Evolutionary conservation across 805 yeast species (phyloP), one percentile per base, ranked within the genome.

Genomic region (Candida quercuum): DNA sequence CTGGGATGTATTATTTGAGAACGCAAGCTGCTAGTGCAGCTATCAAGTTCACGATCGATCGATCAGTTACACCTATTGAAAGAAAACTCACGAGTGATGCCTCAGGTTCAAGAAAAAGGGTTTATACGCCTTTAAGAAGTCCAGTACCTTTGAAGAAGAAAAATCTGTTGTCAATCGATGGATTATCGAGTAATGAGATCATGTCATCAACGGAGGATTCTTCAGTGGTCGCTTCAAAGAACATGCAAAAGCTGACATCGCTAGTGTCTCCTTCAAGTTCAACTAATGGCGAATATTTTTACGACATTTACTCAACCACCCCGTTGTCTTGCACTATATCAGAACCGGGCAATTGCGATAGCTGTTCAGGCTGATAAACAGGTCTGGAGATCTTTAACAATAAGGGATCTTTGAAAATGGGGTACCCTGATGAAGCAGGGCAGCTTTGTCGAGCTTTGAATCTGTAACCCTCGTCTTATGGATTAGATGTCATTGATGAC

Each of bases 11-110:
- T 71, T 89, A 89, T 61, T 70, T 89, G 61, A 79, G 97, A 63
- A 88, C 98, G 3, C 95, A 86, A 71, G 96, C 98, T 41, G 98
- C 98, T 21, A 76, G 96, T 25, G 84, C 95, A 35, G 96, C 98
- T 34, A 91, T 91, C 59, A 94, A 91, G 67, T 91, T 88, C 61
- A 83, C 89, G 13, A 69, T 82, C 36, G 85, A 76, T 49, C 87
- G 39, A 79, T 91, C 95, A 75, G 96, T 96, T 46, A 96, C 98
- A 40, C 97, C 96, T 16, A 76, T 93, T 35, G 89, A 35, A 12
- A 30, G 35, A 21, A 33, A 21, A 22, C 26, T 30, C 8, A 31
- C 32, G 18, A 15, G 11, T 6, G 28, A 14, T 14, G 27, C 13
- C 11, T 30, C 16, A 7, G 33, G 21, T 4, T 21, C 37, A 11